Conservation (phyloP, 1,139 yeast genomes). For the Suhomyces panamericanus region DNA sequence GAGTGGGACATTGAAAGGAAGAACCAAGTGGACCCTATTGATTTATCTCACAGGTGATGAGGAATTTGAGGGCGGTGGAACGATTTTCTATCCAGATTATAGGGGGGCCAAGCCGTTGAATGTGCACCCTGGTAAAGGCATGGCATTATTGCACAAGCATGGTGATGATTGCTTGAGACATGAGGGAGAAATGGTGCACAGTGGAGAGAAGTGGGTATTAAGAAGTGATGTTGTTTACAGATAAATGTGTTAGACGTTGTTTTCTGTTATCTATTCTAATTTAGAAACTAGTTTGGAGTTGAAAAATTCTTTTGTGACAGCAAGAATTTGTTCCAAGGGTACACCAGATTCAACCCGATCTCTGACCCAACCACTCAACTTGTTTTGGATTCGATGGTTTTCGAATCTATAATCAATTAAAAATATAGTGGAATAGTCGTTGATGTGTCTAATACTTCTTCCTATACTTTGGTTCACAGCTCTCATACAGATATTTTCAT, state of each 20-base stretch:
- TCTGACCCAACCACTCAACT: conserved; percentile 79
- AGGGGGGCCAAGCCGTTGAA: conserved; percentile 28
- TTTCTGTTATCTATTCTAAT: neutral
- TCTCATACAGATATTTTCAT: conserved; percentile 87
- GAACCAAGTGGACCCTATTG: conserved; percentile 60
- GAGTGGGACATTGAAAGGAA: conserved; percentile 27
- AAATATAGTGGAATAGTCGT: conserved; percentile 77
- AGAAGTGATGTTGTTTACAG: conserved; percentile 57
- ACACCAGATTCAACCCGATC: conserved; percentile 30
- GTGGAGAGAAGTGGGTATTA: conserved; percentile 64
- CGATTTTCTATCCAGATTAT: conserved; percentile 49
- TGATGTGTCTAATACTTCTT: conserved; percentile 80
- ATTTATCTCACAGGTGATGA: conserved; percentile 60
- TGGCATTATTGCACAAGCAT: conserved; percentile 65
- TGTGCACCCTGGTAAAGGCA: conserved; percentile 54
- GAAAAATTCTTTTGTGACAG: conserved; percentile 30
- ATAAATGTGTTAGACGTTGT: neutral
- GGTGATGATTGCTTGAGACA: conserved; percentile 66
- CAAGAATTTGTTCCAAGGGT: conserved; percentile 16
- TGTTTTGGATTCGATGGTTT: conserved; percentile 49
- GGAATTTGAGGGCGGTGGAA: conserved; percentile 63
- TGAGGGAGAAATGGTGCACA: conserved; percentile 54
- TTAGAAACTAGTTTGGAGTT: conserved; percentile 14
- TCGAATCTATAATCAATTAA: conserved; percentile 68
- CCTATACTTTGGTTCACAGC: conserved; percentile 94